These are phyloP conservation scores for Colletotrichum tabaci DNA, from an alignment of 2,329 filamentous ascomycete genomes.

Conservation along the genomic window DNA sequence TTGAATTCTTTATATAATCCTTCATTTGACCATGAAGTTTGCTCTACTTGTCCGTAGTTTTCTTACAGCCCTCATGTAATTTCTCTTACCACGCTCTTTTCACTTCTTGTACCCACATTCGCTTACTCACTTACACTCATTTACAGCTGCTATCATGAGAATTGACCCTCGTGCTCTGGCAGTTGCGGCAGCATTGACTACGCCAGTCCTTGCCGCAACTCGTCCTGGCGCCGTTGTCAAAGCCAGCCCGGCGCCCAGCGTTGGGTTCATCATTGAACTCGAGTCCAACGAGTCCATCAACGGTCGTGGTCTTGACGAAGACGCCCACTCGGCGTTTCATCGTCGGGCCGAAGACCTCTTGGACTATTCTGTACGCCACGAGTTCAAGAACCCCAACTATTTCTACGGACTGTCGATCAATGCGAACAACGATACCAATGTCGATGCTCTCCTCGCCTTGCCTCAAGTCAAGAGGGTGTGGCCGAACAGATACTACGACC, in stretches of 20 bases:
- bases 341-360: conserved; percentile 31
- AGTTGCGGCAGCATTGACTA: neutral
- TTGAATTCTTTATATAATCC: neutral
- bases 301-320: conserved; percentile 6
- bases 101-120: neutral
- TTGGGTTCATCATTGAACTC: conserved; percentile 35
- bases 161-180: neutral
- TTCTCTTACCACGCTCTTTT: neutral
- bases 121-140: neutral
- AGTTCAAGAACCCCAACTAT: conserved; percentile 41
- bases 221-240: conserved; percentile 14
- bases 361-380: conserved; percentile 33
- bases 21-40: too few species aligned
- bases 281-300: conserved; percentile 22
- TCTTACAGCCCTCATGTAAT: neutral
- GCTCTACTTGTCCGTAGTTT: too few species aligned
- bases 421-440: conserved; percentile 29
- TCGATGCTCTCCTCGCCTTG: conserved; percentile 25
- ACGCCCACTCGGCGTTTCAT: conserved; percentile 33
- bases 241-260: conserved; percentile 7
- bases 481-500: conserved; percentile 39
- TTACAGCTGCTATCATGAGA: conserved; percentile 13
- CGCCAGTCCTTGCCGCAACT: conserved; percentile 12
- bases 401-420: conserved; percentile 43
- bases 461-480: conserved; percentile 42